Conservation (phyloP, 257 asterid genomes). For the Oldenlandia corymbosa region DNA sequence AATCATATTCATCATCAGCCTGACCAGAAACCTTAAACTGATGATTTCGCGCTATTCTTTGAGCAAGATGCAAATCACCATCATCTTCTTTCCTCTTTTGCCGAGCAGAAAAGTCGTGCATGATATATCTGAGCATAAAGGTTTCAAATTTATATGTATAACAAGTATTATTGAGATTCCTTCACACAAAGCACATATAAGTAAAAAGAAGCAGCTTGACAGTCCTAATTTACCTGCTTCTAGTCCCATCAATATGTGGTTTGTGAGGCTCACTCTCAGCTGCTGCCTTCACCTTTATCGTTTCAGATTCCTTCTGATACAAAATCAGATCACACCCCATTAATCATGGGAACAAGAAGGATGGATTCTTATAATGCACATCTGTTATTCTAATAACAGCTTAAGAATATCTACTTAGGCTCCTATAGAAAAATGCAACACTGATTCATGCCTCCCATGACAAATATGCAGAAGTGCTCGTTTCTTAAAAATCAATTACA, state of each 20-base stretch:
- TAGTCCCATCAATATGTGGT: conserved; percentile 50
- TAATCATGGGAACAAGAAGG: background rate
- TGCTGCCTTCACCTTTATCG: conserved; percentile 33
- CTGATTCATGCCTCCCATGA: background rate
- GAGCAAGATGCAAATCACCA: conserved; percentile 78
- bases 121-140: conserved; percentile 40
- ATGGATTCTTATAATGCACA: background rate
- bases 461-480: background rate
- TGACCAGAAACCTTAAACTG: conserved; percentile 48
- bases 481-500: background rate
- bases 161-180: background rate
- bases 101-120: conserved; percentile 61
- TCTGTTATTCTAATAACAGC: background rate
- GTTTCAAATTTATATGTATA: background rate
- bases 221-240: conserved; percentile 59
- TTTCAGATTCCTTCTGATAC: conserved; percentile 70
- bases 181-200: background rate
- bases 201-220: background rate
- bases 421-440: background rate
- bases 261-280: conserved; percentile 34
- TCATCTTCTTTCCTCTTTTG: conserved; percentile 77
- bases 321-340: conserved; percentile 18
- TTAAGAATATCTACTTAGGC: background rate
- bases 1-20: conserved; percentile 94
- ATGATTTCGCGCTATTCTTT: conserved; percentile 57